Evolutionary conservation across 345 rosid species (phyloP).

Genomic region (Boechera retrofracta): DNA sequence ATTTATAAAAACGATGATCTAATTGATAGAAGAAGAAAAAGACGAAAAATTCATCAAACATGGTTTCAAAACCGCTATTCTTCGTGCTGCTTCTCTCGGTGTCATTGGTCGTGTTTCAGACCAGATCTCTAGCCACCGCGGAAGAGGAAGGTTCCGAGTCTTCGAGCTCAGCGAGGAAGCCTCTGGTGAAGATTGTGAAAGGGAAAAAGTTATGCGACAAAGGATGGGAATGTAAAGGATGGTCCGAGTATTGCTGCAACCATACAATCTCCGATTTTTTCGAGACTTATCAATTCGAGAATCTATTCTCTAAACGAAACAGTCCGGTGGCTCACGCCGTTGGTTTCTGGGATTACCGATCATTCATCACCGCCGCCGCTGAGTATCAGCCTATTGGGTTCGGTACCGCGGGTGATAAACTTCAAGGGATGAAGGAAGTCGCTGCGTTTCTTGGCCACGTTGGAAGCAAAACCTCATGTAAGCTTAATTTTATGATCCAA

Average conservation of each 20-base stretch:
- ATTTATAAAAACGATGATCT: constrained; percentile 13
- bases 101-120: constrained; percentile 32
- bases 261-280: constrained; percentile 69
- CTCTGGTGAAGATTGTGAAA: constrained; percentile 64
- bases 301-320: constrained; percentile 68
- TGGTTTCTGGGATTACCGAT: constrained; percentile 80
- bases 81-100: constrained; percentile 29
- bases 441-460: constrained; percentile 85
- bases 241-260: constrained; percentile 70
- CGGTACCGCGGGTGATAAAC: constrained; percentile 69
- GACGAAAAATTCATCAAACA: constrained; percentile 7
- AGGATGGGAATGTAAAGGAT: constrained; percentile 84
- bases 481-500: constrained; percentile 8
- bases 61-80: constrained; percentile 48
- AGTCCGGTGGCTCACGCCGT: constrained; percentile 77
- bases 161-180: constrained; percentile 48
- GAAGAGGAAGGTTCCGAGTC: constrained; percentile 39
- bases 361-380: constrained; percentile 73
- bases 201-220: constrained; percentile 70
- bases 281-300: constrained; percentile 78
- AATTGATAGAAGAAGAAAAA: background rate
- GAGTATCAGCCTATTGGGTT: constrained; percentile 72
- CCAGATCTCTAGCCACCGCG: constrained; percentile 23
- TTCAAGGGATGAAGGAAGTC: constrained; percentile 62
- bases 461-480: constrained; percentile 84